Evolutionary conservation across 1,284 basidiomycete genomes (phyloP), one percentile per base, ranked within the genome.

Genomic region (Ceratobasidium sp.): DNA sequence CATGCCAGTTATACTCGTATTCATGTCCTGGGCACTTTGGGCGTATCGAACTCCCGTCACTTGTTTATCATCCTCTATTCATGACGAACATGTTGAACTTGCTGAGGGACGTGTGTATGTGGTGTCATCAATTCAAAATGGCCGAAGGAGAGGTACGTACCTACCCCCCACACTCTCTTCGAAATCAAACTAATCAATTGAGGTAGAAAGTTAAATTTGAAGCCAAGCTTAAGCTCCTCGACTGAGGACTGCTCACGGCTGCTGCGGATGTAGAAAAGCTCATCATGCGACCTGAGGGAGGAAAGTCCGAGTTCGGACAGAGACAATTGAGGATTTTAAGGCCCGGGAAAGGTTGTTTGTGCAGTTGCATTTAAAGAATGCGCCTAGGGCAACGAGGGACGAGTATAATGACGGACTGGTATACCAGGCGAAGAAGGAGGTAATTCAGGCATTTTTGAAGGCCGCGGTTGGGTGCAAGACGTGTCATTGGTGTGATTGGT

Each of bases 11-110:
- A 78, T 93, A 91, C 63, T 96, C 95, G 80, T 99, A 93, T 84
- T 91, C 92, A 76, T 99, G 98, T 82, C 97, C 98, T 0, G 98
- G 98, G 7, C 98, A 99, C 84, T 99, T 95, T 85, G 98, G 98
- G n/a, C 98, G 99, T 84, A 97, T 99, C 78, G 96, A 99, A 79
- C 90, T 99, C 6, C 96, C 98, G 14, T 89, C 93, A 22, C 96
- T 97, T 31, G 95, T 99, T 15, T 99, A 94, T 82, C 97, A 99
- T 82, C 98, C 98, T 0, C 86, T 99, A 36, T 99, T 99, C 84
- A 96, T 99, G 91, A 88, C 88, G 62, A 95, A 98, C 81, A 93
- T 94, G 86, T 97, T 92, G 83, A 93, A 93, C 78, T 84, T 99
- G 65, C 86, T 99, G 17, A 91, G 96, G 69, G 92, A 92, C 54